Evolutionary conservation across 2,329 filamentous ascomycete genomes (phyloP), one percentile per base, ranked within the genome.

Genomic region (Bimuria novae-zelandiae): DNA sequence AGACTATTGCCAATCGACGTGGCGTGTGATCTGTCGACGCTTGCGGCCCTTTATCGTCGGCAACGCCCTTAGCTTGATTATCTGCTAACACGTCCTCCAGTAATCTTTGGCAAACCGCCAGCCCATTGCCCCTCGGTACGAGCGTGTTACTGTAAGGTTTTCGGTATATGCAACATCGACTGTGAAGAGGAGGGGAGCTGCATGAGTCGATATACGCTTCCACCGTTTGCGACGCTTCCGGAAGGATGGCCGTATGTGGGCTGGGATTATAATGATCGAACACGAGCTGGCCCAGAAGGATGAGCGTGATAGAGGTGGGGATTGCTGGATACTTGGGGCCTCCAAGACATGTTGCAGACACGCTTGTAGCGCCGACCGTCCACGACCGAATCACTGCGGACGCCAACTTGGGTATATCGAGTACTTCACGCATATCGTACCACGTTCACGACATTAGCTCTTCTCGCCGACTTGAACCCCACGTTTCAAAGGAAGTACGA

Each of bases 131-230:
- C 87, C 0, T 74, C 76, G 16, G 84, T 84, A 1, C 71, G 77
- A 40, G 80, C 83, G 7, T 89, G 86, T 66, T 89, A 89, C 68
- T 89, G 87, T 72, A 82, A 85, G 35, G 79, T 84, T 14, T 89
- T 85, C 61, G 86, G 86, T 0, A 61, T 86, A 22, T 89, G 87
- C 68, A 60, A 79, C 49, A 59, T 83, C 14, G 60, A 72, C 0
- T 78, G 76, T 41, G 59, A 62, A 11, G 68, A 75, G 1, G 65
- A 74, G 16, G 73, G 77, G 19, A 76, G 75, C 22, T 89, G 86
- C 63, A 72, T 79, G 3, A 79, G 79, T 2, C 80, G 84, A 51
- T 89, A 88, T 64, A 75, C 73, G 2, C 75, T 88, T 6, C 86
- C 86, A 2, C 79, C 77, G 0, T 86, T 72, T 57, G 79, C 84